These are phyloP conservation scores for Boletus edulis DNA, from an alignment of 768 basidiomycete genomes.

Conservation along the genomic window DNA sequence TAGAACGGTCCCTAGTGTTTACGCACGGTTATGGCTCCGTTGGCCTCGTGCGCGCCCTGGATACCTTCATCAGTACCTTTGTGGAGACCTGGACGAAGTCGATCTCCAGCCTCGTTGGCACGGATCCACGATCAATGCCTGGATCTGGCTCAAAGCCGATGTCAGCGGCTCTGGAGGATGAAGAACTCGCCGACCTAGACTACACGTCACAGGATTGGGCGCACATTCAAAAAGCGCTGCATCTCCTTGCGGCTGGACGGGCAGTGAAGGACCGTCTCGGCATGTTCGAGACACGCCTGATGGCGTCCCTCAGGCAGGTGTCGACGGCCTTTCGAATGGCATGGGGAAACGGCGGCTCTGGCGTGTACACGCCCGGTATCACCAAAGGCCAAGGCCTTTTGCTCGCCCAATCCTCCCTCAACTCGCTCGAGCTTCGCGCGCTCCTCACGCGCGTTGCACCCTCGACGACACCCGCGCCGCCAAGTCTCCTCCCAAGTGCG, in stretches of 20 bases:
- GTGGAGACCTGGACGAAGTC: conserved; percentile 61
- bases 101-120: conserved; percentile 39
- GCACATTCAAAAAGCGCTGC: conserved; percentile 77
- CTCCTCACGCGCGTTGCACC: conserved; percentile 32
- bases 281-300: conserved; percentile 70
- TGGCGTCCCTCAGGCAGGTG: conserved; percentile 54
- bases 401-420: conserved; percentile 82
- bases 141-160: conserved; percentile 30
- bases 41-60: conserved; percentile 72
- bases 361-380: conserved; percentile 53
- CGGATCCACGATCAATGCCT: conserved; percentile 26
- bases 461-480: conserved; percentile 19
- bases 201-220: conserved; percentile 90
- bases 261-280: conserved; percentile 65
- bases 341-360: conserved; percentile 46
- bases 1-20: conserved; percentile 70
- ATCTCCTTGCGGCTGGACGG: conserved; percentile 79
- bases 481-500: too few relatives aligned
- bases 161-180: conserved; percentile 32
- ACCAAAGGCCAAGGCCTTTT: conserved; percentile 68
- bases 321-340: conserved; percentile 58
- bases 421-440: conserved; percentile 65
- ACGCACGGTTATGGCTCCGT: conserved; percentile 87
- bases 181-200: conserved; percentile 77
- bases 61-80: conserved; percentile 69